phyloP scores from a whole-genome alignment of 1,139 yeast species.

The Dujonia santamariae region DNA sequence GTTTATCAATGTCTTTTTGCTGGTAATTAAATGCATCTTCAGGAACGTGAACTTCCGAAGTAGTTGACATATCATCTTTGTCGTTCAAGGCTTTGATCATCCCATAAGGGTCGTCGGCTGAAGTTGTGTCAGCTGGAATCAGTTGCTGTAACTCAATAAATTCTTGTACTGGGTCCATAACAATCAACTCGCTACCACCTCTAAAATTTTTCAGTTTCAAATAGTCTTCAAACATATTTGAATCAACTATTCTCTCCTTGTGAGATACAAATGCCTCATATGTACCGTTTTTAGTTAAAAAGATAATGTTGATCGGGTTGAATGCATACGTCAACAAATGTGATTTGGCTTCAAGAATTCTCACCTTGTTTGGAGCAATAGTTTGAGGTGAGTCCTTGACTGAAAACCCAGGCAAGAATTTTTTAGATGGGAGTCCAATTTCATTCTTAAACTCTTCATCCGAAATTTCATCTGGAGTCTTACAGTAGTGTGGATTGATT shows the following conservation, averaged over 20 bases:
- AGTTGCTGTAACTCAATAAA: slow-evolving; percentile 14
- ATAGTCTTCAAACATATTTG: slow-evolving; percentile 22
- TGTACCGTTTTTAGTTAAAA: slow-evolving; percentile 24
- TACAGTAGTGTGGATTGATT: slow-evolving; percentile 23
- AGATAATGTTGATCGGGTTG: slow-evolving; percentile 22
- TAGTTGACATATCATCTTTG: slow-evolving; percentile 9
- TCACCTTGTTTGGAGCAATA: slow-evolving; percentile 23
- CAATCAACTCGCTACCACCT: slow-evolving; percentile 13
- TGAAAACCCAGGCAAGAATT: slow-evolving; percentile 27
- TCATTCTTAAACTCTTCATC: slow-evolving; percentile 20
- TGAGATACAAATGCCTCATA: slow-evolving; percentile 23
- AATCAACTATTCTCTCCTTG: slow-evolving; percentile 23
- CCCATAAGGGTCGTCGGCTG: slow-evolving; percentile 6
- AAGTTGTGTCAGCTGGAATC: slow-evolving; percentile 9
- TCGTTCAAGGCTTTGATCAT: slow-evolving; percentile 3
- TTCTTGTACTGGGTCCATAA: slow-evolving; percentile 19
- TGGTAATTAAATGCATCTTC: slow-evolving; percentile 16
- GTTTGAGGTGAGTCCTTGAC: slow-evolving; percentile 23
- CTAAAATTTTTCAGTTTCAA: slow-evolving; percentile 15
- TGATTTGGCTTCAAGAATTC: slow-evolving; percentile 27
- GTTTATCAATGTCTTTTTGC: slow-evolving; percentile 13
- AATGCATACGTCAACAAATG: slow-evolving; percentile 26
- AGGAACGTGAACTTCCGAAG: slow-evolving; percentile 14
- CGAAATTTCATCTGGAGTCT: slow-evolving; percentile 21
- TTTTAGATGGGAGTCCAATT: slow-evolving; percentile 20